A percentile compares a stretch with the other conserved stretches of the same genome.
phyloP scores from a whole-genome alignment of 768 basidiomycete genomes.

The Mycena latifolia region DNA sequence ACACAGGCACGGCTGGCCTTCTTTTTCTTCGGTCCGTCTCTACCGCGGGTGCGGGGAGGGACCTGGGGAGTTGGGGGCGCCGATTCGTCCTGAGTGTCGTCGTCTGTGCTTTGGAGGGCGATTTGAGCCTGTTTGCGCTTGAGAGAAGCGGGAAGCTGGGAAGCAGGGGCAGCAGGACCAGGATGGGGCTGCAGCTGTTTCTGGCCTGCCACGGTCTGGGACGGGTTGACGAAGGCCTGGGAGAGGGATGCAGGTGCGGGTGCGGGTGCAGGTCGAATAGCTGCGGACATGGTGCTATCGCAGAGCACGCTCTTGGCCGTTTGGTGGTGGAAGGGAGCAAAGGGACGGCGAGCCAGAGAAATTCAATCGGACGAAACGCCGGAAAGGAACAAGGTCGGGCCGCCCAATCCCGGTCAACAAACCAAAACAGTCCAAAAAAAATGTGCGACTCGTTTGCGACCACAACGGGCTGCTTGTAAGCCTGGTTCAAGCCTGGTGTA shows the following conservation, averaged over 20 bases:
- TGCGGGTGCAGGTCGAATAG: conserved; percentile 23
- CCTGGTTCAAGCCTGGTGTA: too few relatives aligned
- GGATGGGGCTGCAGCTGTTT: conserved; percentile 29
- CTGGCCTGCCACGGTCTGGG: conserved; percentile 23
- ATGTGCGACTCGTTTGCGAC: too few relatives aligned
- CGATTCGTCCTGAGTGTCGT: conserved; percentile 67
- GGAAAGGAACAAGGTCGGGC: too few relatives aligned
- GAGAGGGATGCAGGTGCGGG: conserved; percentile 20
- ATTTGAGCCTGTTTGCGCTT: conserved; percentile 55
- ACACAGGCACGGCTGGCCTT: conserved; percentile 95
- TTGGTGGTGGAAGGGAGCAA: conserved; percentile 17
- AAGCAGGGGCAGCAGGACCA: conserved; percentile 27
- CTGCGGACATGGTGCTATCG: conserved; percentile 25
- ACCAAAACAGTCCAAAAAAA: too few relatives aligned
- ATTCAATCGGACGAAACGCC: too few relatives aligned
- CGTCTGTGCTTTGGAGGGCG: conserved; percentile 53
- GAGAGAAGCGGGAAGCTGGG: conserved; percentile 38
- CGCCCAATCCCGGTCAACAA: too few relatives aligned
- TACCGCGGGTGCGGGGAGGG: conserved; percentile 62
- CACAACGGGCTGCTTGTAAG: too few relatives aligned
- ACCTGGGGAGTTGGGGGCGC: conserved; percentile 58
- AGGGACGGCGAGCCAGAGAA: conserved; percentile 1
- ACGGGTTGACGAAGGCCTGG: conserved; percentile 5
- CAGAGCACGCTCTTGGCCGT: not conserved
- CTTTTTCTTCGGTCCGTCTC: conserved; percentile 92